These are phyloP conservation scores for Triticum monococcum DNA, from an alignment of 176 grass and related monocot species.

Conservation along the genomic window DNA sequence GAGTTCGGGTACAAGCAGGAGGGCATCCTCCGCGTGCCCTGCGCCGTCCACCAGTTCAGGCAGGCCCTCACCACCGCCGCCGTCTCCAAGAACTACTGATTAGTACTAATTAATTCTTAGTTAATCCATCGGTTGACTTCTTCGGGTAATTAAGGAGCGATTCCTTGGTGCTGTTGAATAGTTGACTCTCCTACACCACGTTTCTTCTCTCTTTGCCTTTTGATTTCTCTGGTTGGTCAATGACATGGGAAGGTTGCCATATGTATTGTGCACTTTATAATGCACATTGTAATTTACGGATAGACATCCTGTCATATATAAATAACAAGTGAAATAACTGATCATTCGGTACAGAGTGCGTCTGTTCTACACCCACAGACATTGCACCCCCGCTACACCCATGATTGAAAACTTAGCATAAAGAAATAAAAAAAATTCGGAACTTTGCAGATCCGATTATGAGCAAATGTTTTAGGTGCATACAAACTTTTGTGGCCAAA, in stretches of 20 bases:
- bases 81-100: slow-evolving; percentile 12
- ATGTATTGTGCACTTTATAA: background rate
- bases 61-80: slow-evolving; percentile 34
- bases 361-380: too few relatives aligned
- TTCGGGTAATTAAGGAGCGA: background rate
- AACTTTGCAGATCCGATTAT: too few relatives aligned
- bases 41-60: slow-evolving; percentile 48
- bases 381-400: too few relatives aligned
- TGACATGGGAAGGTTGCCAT: background rate
- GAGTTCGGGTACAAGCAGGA: slow-evolving; percentile 77
- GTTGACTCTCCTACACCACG: background rate
- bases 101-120: background rate
- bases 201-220: background rate
- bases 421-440: too few relatives aligned
- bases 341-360: background rate
- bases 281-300: background rate
- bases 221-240: background rate
- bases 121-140: background rate
- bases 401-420: too few relatives aligned
- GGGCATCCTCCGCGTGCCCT: slow-evolving; percentile 75
- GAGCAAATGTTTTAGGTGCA: too few relatives aligned
- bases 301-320: background rate
- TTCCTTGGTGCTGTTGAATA: background rate
- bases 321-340: slow-evolving; percentile 1
- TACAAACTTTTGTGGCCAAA: too few relatives aligned